Base-by-base conservation (phyloP, 345 rosid genomes). In the Hibiscus trionum region DNA sequence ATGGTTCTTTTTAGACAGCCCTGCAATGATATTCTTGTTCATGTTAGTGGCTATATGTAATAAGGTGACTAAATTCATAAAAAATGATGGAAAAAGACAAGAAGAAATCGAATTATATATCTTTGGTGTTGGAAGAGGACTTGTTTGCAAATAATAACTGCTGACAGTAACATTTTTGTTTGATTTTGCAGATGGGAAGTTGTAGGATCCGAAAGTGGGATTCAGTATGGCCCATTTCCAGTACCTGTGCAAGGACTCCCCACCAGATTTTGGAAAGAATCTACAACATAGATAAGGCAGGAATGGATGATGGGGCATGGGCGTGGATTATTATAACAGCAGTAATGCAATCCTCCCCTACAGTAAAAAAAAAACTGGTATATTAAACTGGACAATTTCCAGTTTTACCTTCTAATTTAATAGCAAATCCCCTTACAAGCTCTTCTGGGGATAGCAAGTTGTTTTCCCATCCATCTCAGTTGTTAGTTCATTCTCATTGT, bases 211-310 rank as follows among this genome's bases (percentile, higher is more conserved):
- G 21, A 84, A 63, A 77, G 73, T 74, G 85, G 88, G 79, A 77
- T 82, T 78, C 93, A 88, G 71, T 84, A 90, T 72, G 80, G 91
- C 65, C 96, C 96, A 82, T 90, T 90, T 69, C 96, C 93, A 21
- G 89, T 90, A 62, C 96, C 96, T 19, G 21, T 66, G 55, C 74
- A 70, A 17, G 69, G 69, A 21, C 69, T 90, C 31, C 91, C 93
- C 59, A 79, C 96, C 66, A 85, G 85, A 84, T 88, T 85, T 80
- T 85, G 88, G 86, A 84, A 82, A 68, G 84, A 84, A 77, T 59
- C 78, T 44, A 71, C 75, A 63, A 52, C 46, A 53, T 73, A 46
- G 71, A 37, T 7, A 44, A 52, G 29, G 14, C 60, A 56, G 26
- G 0, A 46, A 35, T 31, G n/a, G 19, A 29, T 65, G 56, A 55